phyloP scores from a whole-genome alignment of 805 yeast genomes.

The Kluyveromyces dobzhanskii region DNA sequence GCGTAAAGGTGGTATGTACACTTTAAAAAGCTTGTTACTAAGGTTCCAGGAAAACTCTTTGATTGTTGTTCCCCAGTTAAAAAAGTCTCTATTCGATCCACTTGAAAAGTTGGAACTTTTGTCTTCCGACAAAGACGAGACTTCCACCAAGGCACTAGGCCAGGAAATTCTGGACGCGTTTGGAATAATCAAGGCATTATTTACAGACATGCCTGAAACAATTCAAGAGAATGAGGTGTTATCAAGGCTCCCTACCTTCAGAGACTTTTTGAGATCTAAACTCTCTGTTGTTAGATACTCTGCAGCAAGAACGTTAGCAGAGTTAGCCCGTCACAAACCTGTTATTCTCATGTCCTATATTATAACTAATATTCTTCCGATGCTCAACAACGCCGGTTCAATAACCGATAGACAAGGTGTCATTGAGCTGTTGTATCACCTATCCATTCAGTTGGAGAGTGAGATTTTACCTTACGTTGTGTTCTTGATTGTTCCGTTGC shows the following conservation, averaged over 20 bases:
- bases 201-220: constrained; percentile 47
- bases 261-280: constrained; percentile 51
- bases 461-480: constrained; percentile 90
- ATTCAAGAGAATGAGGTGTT: constrained; percentile 43
- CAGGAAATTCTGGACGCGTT: constrained; percentile 80
- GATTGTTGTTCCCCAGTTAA: constrained; percentile 55
- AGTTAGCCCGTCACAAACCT: constrained; percentile 62
- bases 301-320: constrained; percentile 81
- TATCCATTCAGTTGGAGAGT: constrained; percentile 77
- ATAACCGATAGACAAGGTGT: constrained; percentile 83
- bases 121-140: constrained; percentile 15
- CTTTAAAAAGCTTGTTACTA: constrained; percentile 52
- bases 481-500: constrained; percentile 88
- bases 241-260: constrained; percentile 43
- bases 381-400: constrained; percentile 67
- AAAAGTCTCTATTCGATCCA: constrained; percentile 58
- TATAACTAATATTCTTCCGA: constrained; percentile 71
- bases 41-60: constrained; percentile 50
- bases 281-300: constrained; percentile 82
- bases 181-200: constrained; percentile 69
- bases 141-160: constrained; percentile 40
- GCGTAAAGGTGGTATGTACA: constrained; percentile 72
- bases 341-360: constrained; percentile 66
- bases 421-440: constrained; percentile 81
- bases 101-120: constrained; percentile 33